Base-by-base conservation (phyloP, 345 rosid genomes). In the Gossypium stocksii region DNA sequence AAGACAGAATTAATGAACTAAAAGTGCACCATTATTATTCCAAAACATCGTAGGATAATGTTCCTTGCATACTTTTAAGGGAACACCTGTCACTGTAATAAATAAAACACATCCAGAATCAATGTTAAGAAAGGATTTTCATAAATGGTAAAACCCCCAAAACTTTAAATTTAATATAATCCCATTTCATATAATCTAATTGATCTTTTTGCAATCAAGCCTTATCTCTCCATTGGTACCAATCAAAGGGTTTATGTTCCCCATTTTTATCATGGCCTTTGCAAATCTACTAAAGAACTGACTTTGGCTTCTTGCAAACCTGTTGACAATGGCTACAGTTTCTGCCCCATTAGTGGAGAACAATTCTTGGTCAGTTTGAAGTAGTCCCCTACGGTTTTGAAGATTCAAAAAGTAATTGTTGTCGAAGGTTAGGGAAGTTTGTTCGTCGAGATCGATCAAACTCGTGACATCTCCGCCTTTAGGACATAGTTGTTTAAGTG, bases 141-240 rank as follows among this genome's bases (percentile, higher is more conserved):
- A 27, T 27, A 3, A 27, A 27, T n/a, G n/a, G n/a, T n/a, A n/a
- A n/a, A n/a, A n/a, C n/a, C n/a, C n/a, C 34, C 34, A 3, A 27
- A 27, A 27, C 34, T 27, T 27, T 27, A 27, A 27, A 27, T 27
- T 27, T 27, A 27, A 27, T 27, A 27, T 27, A 27, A 27, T 3
- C 34, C 3, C 34, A 27, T 27, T 27, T 27, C 34, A 3, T 27
- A 3, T 27, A 27, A 29, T 62, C 48, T 77, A 76, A 59, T 86
- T 83, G 7, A 83, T 48, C 34, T 53, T 66, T 80, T 49, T 69
- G 48, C 84, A 86, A 23, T 78, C 45, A 10, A 58, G 27, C 65
- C 87, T 78, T 46, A 83, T 83, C 76, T 83, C 79, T 2, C 87
- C 89, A 65, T 66, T 52, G 7, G 16, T 80, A 43, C 85, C 87